Percentiles rank a stretch among this genome's conserved stretches.
phyloP scores from a whole-genome alignment of 306 rosid genomes.

The Psophocarpus tetragonolobus region DNA sequence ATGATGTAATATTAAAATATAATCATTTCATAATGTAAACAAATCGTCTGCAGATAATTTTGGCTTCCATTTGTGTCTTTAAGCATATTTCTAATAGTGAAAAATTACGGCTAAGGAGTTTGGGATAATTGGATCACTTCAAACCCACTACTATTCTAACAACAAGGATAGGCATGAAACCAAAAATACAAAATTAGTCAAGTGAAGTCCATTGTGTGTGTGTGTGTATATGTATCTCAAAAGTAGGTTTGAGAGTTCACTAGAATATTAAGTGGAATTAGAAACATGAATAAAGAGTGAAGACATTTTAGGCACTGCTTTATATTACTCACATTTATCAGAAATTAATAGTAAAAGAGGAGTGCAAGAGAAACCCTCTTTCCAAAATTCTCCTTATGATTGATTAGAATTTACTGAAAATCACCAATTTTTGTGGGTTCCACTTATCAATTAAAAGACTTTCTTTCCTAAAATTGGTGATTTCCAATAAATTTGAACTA shows the following conservation, averaged over 20 bases:
- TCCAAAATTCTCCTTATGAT: too few relatives aligned
- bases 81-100: background rate
- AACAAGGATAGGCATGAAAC: background rate
- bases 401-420: too few relatives aligned
- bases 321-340: background rate
- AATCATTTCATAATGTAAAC: background rate
- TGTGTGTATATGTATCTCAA: background rate
- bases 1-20: conserved; percentile 9
- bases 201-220: background rate
- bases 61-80: conserved; percentile 11
- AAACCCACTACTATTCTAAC: background rate
- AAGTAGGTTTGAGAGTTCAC: background rate
- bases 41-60: background rate
- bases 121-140: background rate
- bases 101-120: conserved; percentile 7
- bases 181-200: background rate
- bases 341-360: background rate
- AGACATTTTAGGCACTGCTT: background rate
- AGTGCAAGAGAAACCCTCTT: too few relatives aligned
- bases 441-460: too few relatives aligned
- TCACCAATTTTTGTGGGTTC: too few relatives aligned
- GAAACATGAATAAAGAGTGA: background rate
- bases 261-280: background rate
- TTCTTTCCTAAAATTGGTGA: too few relatives aligned
- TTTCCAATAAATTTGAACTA: too few relatives aligned